phyloP scores from a whole-genome alignment of 805 yeast species.

The Teunomyces barrocoloradensis region DNA sequence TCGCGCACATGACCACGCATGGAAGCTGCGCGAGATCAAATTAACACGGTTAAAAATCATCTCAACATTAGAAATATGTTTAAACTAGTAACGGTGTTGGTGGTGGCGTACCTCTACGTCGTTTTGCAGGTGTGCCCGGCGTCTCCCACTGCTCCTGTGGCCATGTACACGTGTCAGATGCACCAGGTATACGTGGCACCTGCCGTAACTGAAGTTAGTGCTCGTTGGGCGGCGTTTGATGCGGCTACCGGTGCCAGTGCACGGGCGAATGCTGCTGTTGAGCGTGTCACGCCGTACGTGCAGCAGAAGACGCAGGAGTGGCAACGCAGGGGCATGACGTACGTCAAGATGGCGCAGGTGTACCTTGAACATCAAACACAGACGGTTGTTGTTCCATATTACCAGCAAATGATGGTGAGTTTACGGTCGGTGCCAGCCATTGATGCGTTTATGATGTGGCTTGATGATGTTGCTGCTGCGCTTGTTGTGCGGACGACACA shows the following conservation, averaged over 20 bases:
- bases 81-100: constrained; percentile 2
- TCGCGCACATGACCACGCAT: not conserved
- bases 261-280: not conserved
- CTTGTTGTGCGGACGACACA: constrained; percentile 1
- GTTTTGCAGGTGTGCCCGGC: constrained; percentile 6
- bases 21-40: too few species aligned
- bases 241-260: not conserved
- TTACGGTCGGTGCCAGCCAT: not conserved
- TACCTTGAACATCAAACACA: not conserved
- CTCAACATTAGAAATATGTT: not conserved
- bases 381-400: too few species aligned
- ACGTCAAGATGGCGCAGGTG: not conserved
- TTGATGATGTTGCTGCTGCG: not conserved
- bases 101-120: constrained; percentile 7
- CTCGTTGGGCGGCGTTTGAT: not conserved
- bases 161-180: not conserved
- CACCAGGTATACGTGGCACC: not conserved
- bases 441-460: not conserved
- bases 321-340: not conserved
- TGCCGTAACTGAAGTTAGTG: not conserved
- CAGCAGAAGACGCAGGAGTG: not conserved
- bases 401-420: too few species aligned
- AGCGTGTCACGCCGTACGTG: not conserved
- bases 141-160: not conserved
- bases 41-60: too few species aligned